phyloP scores from a whole-genome alignment of 163 green algal species.

The Prototheca wickerhamii region DNA sequence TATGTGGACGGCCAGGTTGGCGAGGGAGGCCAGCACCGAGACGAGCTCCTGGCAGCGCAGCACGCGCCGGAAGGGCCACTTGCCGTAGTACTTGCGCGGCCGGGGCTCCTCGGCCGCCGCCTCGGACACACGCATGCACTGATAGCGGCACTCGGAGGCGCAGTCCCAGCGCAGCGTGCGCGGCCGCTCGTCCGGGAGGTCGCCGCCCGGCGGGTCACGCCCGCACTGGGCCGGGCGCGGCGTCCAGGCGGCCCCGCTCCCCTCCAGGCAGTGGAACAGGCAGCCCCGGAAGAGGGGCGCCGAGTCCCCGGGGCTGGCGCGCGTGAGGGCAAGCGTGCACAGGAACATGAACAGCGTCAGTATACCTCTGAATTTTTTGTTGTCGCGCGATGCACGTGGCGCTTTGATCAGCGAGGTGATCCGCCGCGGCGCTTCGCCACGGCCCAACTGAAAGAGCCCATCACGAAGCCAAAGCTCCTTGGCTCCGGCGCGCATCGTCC shows the following conservation, averaged over 20 bases:
- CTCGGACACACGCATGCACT: constrained; percentile 60
- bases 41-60: constrained; percentile 47
- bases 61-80: constrained; percentile 71
- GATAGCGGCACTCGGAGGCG: constrained; percentile 51
- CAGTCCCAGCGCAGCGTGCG: constrained; percentile 42
- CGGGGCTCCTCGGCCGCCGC: not conserved
- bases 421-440: no score
- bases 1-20: constrained; percentile 52
- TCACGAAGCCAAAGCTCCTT: no score
- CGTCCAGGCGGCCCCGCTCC: not conserved
- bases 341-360: constrained; percentile 1
- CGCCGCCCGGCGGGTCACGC: not conserved
- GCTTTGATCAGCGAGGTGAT: no score
- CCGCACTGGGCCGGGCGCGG: not conserved
- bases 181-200: no score
- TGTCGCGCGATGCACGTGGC: no score
- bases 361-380: no score
- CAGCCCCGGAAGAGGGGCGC: constrained; percentile 16
- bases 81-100: constrained; percentile 71
- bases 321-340: not conserved
- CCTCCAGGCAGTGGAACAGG: constrained; percentile 10
- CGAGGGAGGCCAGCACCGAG: constrained; percentile 57
- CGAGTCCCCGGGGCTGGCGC: constrained; percentile 30
- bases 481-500: not conserved
- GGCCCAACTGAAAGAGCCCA: no score